These are phyloP conservation scores for Ophiostoma tasmaniense DNA, from an alignment of 2,329 filamentous ascomycete species.

Conservation along the genomic window DNA sequence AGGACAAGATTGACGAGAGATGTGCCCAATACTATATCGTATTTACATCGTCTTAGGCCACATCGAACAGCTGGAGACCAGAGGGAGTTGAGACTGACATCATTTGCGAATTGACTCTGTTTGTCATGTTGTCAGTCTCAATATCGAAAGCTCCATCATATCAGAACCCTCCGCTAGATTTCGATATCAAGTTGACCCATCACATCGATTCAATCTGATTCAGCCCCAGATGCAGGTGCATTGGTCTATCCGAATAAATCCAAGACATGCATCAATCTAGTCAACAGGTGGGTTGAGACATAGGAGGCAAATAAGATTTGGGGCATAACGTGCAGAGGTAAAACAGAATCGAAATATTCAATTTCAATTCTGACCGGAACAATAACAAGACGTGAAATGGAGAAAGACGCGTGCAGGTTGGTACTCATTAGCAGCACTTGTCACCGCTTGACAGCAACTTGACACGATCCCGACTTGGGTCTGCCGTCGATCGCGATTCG, in stretches of 20 bases:
- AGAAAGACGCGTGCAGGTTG: neutral
- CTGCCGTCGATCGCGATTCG: neutral
- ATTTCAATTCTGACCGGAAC: neutral
- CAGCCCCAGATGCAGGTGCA: neutral
- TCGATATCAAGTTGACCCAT: neutral
- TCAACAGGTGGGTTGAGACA: neutral
- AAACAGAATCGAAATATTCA: neutral
- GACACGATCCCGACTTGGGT: neutral
- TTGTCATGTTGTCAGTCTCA: neutral
- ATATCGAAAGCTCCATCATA: neutral
- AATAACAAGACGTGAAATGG: neutral
- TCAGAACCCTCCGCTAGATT: neutral
- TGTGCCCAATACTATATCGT: neutral
- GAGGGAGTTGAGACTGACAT: neutral
- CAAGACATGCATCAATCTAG: constrained; percentile 1
- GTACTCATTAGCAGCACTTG: neutral
- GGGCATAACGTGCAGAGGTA: neutral
- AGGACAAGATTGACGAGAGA: neutral
- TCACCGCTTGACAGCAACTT: neutral
- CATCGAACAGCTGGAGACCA: neutral
- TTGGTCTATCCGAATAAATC: neutral
- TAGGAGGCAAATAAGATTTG: neutral
- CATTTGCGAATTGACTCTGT: neutral
- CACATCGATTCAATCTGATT: neutral
- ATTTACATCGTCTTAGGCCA: too few relatives aligned